These are phyloP conservation scores for Aspergillus sp. DNA, from an alignment of 2,329 filamentous ascomycete genomes.

Conservation along the genomic window DNA sequence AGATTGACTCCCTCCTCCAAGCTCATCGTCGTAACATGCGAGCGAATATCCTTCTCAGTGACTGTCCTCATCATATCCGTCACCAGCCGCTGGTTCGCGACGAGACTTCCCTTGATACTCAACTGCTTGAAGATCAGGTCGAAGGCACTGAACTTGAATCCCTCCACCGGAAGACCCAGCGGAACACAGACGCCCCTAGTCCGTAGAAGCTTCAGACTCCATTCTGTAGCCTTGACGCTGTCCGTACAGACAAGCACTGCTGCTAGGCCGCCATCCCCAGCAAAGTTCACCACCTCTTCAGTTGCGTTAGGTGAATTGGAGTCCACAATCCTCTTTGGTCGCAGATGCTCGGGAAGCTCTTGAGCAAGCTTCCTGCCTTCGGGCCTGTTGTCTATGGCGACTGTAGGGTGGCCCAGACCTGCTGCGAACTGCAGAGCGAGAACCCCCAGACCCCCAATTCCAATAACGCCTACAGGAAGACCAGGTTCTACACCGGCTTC, in stretches of 20 bases:
- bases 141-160: constrained; percentile 10
- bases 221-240: constrained; percentile 3
- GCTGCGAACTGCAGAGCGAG: constrained; percentile 16
- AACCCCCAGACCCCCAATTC: constrained; percentile 13
- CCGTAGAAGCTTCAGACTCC: constrained; percentile 7
- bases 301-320: background rate
- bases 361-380: constrained; percentile 5
- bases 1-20: constrained; percentile 1
- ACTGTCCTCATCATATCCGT: constrained; percentile 11
- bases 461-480: constrained; percentile 8
- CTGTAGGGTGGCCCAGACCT: constrained; percentile 6
- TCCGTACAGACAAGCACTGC: constrained; percentile 13
- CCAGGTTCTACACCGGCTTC: background rate
- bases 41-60: background rate
- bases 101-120: constrained; percentile 7
- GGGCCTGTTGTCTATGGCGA: constrained; percentile 12
- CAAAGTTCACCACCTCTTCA: background rate
- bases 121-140: constrained; percentile 11
- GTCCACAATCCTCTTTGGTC: background rate
- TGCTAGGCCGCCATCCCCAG: background rate
- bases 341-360: background rate
- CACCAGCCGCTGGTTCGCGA: background rate
- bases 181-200: constrained; percentile 8
- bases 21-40: background rate
- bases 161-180: constrained; percentile 7